A percentile compares a stretch with the other conserved stretches of the same genome.
These are phyloP conservation scores for Ammopiptanthus mongolicus DNA, from an alignment of 306 rosid genomes.

Conservation along the genomic window DNA sequence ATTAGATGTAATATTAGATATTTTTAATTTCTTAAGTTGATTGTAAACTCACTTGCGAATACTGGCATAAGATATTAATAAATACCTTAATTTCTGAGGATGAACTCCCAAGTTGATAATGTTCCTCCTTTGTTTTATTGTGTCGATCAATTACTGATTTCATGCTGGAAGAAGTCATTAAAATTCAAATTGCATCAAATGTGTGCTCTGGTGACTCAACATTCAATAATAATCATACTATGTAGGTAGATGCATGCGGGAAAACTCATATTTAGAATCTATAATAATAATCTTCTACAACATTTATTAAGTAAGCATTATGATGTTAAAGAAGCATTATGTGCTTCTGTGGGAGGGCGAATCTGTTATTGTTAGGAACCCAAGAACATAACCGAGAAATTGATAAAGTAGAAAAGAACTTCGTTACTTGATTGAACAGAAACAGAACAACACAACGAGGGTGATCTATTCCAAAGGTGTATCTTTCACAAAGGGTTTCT, in stretches of 20 bases:
- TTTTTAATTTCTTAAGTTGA: background rate
- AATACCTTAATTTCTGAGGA: constrained; percentile 83
- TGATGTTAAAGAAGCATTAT: background rate
- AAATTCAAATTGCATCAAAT: constrained; percentile 28
- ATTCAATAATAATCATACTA: background rate
- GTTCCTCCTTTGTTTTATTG: constrained; percentile 73
- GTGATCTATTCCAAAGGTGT: too few relatives aligned
- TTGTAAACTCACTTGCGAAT: background rate
- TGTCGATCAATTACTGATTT: constrained; percentile 73
- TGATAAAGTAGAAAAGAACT: too few relatives aligned
- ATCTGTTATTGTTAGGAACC: background rate
- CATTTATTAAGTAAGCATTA: background rate
- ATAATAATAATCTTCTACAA: background rate
- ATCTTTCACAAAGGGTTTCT: too few relatives aligned
- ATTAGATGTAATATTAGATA: background rate
- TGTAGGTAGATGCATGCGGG: background rate
- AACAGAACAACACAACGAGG: too few relatives aligned
- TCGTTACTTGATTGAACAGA: too few relatives aligned
- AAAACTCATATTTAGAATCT: background rate
- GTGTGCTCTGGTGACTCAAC: background rate
- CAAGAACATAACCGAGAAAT: too few relatives aligned
- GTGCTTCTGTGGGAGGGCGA: background rate
- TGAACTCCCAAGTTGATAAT: constrained; percentile 44
- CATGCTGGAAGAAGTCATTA: constrained; percentile 55
- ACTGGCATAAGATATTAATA: background rate